Base-by-base conservation (phyloP, 768 basidiomycete genomes). In the Rhodocollybia butyracea region DNA sequence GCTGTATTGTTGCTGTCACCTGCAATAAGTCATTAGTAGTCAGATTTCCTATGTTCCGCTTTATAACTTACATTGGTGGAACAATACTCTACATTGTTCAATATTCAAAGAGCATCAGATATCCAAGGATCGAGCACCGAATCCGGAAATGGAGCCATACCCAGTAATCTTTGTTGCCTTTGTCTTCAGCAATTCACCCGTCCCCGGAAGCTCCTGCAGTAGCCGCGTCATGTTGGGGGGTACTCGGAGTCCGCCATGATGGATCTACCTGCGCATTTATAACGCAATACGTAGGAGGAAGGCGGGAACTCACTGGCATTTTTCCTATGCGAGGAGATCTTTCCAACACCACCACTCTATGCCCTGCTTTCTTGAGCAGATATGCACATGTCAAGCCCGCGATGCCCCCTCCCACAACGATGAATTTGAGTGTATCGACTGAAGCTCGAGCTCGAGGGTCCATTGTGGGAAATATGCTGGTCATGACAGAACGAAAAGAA, bases 321-420 rank as follows among this genome's bases (percentile, higher is more conserved):
- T 41, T 56, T 8, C 69, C 66, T 8, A 68, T 61, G 8, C 63
- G 66, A 5, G 59, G 61, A 27, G 56, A 57, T 54, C 63, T 63
- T 53, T 79, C 77, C 26, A 79, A 63, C 3, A 79, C 71, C 3
- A 71, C 61, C 6, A 78, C 77, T 15, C 64, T 65, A 60, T 79
- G 77, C 8, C 78, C 77, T n/a, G 68, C 66, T 54, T 68, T 66
- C 51, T 67, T 66, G 24, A 79, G 65, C 5, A 70, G 67, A 56
- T 70, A 68, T 11, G 78, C 77, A 39, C 71, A 71, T 6, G 76
- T 65, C 24, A 77, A 59, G 8, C 77, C 77, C 5, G 73, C 68
- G 5, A 78, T 61, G 15, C 73, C 70, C 63, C 51, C 58, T 21
- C 58, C 58, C 6, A 43, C 31, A 5, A 59, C 22, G 31, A 59